Base-by-base conservation (phyloP, 2,329 filamentous ascomycete species). In the Hymenoscyphus fructigenus region DNA sequence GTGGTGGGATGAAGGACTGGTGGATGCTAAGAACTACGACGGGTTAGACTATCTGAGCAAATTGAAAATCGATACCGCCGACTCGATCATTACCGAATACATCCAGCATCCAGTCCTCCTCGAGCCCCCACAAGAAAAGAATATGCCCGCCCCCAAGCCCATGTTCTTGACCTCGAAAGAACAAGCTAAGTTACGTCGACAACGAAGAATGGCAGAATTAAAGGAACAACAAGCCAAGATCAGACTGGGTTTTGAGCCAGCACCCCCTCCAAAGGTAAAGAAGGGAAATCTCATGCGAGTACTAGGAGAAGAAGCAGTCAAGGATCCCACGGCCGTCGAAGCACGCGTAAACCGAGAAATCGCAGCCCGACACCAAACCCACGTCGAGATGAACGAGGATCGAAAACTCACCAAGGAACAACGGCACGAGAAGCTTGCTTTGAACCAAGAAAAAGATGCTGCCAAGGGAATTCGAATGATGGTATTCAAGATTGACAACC, bases 171-270 rank as follows among this genome's bases (percentile, higher is more conserved):
- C 96, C 1, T 83, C 88, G 9, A 93, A 92, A 75, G 96, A 99
- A 79, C 92, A 94, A 77, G 91, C 91, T 61, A 98, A 98, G 78
- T 82, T 96, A 64, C 90, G 95, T 61, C 86, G 95, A 44, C 93
- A 97, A 78, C 88, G 92, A 62, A 88, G 96, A 69, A 94, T 94
- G 86, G 93, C 91, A 50, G 92, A 97, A 68, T 82, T 96, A 68
- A 98, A 98, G 77, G 96, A 99, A 78, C 89, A 93, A 75, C 95
- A 99, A 78, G 93, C 94, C 44, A 98, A 99, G 81, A 95, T 98
- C 67, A 86, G 94, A 65, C 82, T 99, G 12, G 95, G 95, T 23
- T 84, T 99, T 15, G 90, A 94, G 66, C 92, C 93, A 2, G 92
- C 94, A 23, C 93, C 93, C 32, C 91, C 93, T 29, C 94, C 95